These are phyloP conservation scores for Blastobotrys buckinghamii DNA, from an alignment of 1,139 yeast genomes.

Conservation along the genomic window DNA sequence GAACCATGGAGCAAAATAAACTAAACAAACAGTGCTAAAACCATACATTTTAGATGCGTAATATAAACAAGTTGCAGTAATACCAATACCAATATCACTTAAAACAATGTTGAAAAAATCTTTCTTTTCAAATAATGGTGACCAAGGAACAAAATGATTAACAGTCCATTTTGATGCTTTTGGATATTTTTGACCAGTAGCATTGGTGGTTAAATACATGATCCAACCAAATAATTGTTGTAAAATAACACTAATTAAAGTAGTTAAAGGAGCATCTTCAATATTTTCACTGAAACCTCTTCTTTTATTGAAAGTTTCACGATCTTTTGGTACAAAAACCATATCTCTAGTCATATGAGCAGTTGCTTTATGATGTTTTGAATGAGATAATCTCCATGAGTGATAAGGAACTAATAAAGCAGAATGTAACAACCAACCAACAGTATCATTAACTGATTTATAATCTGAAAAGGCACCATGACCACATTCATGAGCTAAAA, in stretches of 20 bases:
- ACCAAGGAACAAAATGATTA: conserved; percentile 64
- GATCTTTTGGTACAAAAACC: conserved; percentile 73
- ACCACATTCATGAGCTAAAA: conserved; percentile 87
- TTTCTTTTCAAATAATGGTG: conserved; percentile 66
- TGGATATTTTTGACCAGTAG: conserved; percentile 67
- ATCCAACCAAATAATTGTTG: conserved; percentile 81
- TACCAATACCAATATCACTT: conserved; percentile 64
- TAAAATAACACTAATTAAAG: conserved; percentile 48
- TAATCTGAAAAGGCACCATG: conserved; percentile 80
- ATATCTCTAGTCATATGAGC: conserved; percentile 76
- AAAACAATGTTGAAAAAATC: conserved; percentile 66
- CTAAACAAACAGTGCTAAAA: conserved; percentile 53
- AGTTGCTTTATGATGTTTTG: conserved; percentile 84
- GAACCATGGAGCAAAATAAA: conserved; percentile 73
- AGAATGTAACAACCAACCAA: conserved; percentile 81
- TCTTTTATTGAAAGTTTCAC: conserved; percentile 42
- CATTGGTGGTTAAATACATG: conserved; percentile 59
- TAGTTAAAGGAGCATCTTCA: conserved; percentile 69
- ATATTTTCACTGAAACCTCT: conserved; percentile 41
- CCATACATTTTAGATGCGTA: conserved; percentile 62
- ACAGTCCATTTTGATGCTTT: conserved; percentile 45
- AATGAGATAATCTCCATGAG: conserved; percentile 79
- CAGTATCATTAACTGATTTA: conserved; percentile 60
- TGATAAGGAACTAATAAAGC: conserved; percentile 75
- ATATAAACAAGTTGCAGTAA: conserved; percentile 51